These are phyloP conservation scores for Limonomyces culmigenus DNA, from an alignment of 1,284 basidiomycete species.

Conservation along the genomic window DNA sequence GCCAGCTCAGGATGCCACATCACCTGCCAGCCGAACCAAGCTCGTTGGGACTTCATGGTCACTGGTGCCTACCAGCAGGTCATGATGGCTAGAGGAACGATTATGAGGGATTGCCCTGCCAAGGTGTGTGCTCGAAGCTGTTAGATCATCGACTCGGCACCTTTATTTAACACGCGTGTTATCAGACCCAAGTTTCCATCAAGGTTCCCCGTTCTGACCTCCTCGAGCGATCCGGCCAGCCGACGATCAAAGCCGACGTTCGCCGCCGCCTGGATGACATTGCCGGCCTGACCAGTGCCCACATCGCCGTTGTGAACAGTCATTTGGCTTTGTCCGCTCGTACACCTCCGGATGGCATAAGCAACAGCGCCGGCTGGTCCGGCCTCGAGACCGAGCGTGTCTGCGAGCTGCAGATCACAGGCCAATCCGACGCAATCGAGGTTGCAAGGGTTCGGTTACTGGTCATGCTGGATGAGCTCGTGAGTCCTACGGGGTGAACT, in stretches of 20 bases:
- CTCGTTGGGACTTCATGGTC: conserved; percentile 83
- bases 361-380: conserved; percentile 58
- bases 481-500: conserved; percentile 36
- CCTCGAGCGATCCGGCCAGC: conserved; percentile 71
- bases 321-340: conserved; percentile 53
- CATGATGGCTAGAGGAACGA: conserved; percentile 76
- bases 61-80: conserved; percentile 88
- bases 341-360: conserved; percentile 61
- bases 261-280: conserved; percentile 83
- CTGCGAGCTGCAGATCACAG: conserved; percentile 85
- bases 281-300: conserved; percentile 72
- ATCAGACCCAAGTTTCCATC: conserved; percentile 71
- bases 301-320: conserved; percentile 80
- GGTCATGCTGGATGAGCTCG: conserved; percentile 90
- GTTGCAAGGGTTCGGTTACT: conserved; percentile 80
- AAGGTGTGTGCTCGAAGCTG: conserved; percentile 53
- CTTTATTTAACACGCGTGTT: too few relatives aligned
- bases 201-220: conserved; percentile 88
- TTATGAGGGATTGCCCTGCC: conserved; percentile 80
- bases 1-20: too few relatives aligned
- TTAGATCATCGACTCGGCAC: conserved; percentile 3
- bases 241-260: conserved; percentile 78
- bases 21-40: too few relatives aligned
- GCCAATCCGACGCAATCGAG: conserved; percentile 79
- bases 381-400: conserved; percentile 88